Conservation (phyloP, 345 rosid species). For the Brassica juncea region DNA sequence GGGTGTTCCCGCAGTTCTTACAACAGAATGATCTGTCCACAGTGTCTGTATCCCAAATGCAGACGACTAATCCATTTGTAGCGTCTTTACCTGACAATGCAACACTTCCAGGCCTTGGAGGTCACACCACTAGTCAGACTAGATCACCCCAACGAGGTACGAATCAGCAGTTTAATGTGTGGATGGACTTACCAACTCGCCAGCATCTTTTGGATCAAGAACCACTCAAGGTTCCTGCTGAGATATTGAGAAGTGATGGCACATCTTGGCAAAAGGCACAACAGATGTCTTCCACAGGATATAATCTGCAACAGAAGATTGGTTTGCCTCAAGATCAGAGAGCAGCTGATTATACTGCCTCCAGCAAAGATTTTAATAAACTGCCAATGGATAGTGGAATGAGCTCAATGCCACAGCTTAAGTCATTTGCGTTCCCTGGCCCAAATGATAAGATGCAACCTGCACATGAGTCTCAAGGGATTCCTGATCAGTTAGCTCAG, state of each 20-base stretch:
- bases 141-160: slow-evolving; percentile 22
- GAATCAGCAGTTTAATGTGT: slow-evolving; percentile 31
- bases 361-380: slow-evolving; percentile 37
- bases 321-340: slow-evolving; percentile 20
- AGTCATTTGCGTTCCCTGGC: slow-evolving; percentile 35
- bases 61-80: slow-evolving; percentile 11
- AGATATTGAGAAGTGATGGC: slow-evolving; percentile 1
- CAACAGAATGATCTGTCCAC: slow-evolving; percentile 18
- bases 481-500: not conserved
- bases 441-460: slow-evolving; percentile 15
- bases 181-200: slow-evolving; percentile 37
- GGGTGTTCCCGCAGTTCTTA: slow-evolving; percentile 7
- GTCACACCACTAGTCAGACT: slow-evolving; percentile 5
- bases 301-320: slow-evolving; percentile 18
- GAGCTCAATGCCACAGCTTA: slow-evolving; percentile 37
- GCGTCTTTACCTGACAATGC: slow-evolving; percentile 13
- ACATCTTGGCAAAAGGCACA: slow-evolving; percentile 6
- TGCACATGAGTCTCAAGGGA: slow-evolving; percentile 12
- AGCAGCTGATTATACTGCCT: slow-evolving; percentile 13
- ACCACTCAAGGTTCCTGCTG: slow-evolving; percentile 10
- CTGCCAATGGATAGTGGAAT: slow-evolving; percentile 36
- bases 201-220: slow-evolving; percentile 28
- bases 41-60: slow-evolving; percentile 16
- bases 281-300: not conserved
- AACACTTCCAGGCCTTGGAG: slow-evolving; percentile 22